These are phyloP conservation scores for Viola pubescens DNA, from an alignment of 441 rosid species.

Conservation along the genomic window DNA sequence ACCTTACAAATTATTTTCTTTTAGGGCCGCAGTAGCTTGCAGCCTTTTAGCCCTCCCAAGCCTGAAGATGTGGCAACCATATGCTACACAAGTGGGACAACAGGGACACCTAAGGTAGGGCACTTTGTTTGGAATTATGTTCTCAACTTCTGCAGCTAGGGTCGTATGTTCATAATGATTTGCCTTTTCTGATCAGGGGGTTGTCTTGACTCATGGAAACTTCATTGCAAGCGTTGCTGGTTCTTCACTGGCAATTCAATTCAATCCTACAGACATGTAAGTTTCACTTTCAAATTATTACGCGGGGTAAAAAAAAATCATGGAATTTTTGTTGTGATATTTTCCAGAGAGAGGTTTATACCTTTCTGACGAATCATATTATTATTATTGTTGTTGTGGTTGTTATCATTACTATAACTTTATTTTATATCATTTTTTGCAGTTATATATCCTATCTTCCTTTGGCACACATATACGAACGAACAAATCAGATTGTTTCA, in stretches of 20 bases:
- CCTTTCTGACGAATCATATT: slow-evolving; percentile 14
- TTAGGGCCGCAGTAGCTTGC: slow-evolving; percentile 77
- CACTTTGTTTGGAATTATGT: slow-evolving; percentile 11
- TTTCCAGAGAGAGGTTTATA: slow-evolving; percentile 14
- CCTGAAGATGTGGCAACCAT: slow-evolving; percentile 86
- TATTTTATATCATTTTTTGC: slow-evolving; percentile 14
- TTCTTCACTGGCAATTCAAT: slow-evolving; percentile 28
- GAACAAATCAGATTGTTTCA: slow-evolving; percentile 53
- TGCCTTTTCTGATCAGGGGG: slow-evolving; percentile 53
- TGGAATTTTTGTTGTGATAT: background rate
- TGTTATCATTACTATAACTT: no score
- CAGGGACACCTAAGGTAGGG: slow-evolving; percentile 92
- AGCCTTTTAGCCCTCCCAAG: slow-evolving; percentile 69
- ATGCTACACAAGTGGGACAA: slow-evolving; percentile 98
- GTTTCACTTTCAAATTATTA: slow-evolving; percentile 23
- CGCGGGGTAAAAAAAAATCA: slow-evolving; percentile 4
- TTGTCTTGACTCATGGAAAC: slow-evolving; percentile 75
- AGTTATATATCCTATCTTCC: slow-evolving; percentile 98
- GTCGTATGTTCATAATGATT: slow-evolving; percentile 15
- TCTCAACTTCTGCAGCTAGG: slow-evolving; percentile 8
- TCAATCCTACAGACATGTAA: slow-evolving; percentile 76
- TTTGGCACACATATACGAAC: slow-evolving; percentile 93
- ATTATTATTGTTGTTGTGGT: background rate
- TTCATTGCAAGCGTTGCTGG: slow-evolving; percentile 89
- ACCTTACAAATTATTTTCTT: slow-evolving; percentile 29